Evolutionary conservation across 2,329 filamentous ascomycete genomes (phyloP).

Genomic region (Venturia aucupariae): DNA sequence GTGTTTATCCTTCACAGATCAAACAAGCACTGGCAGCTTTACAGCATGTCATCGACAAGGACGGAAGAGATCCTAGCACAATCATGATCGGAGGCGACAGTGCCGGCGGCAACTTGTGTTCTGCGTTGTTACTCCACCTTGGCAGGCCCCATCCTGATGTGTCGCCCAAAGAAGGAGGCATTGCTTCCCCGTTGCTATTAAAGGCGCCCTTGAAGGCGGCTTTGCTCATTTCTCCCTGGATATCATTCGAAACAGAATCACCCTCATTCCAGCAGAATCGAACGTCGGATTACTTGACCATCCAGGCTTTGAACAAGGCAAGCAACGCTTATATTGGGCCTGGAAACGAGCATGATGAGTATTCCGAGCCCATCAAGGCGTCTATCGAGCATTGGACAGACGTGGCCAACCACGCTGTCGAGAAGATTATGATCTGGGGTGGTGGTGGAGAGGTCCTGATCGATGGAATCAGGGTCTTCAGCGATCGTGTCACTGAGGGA

Average conservation of each 20-base stretch:
- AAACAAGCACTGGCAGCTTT: conserved; percentile 37
- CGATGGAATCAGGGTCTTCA: conserved; percentile 46
- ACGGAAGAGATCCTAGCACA: conserved; percentile 27
- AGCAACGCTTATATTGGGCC: conserved; percentile 9
- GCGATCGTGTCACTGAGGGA: conserved; percentile 36
- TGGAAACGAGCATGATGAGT: conserved; percentile 15
- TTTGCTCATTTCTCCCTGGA: conserved; percentile 10
- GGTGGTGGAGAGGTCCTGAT: conserved; percentile 45
- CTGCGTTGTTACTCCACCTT: conserved; percentile 9
- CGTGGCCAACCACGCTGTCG: conserved; percentile 33
- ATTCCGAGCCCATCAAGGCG: conserved; percentile 6
- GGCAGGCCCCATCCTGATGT: background rate
- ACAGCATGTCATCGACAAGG: conserved; percentile 31
- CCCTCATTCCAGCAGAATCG: conserved; percentile 7
- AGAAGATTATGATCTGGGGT: conserved; percentile 43
- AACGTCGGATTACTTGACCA: conserved; percentile 11
- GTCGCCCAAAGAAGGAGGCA: conserved; percentile 22
- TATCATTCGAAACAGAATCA: conserved; percentile 10
- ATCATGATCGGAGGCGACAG: conserved; percentile 22
- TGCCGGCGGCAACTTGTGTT: conserved; percentile 9
- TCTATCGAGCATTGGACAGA: conserved; percentile 42
- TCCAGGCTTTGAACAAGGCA: conserved; percentile 7
- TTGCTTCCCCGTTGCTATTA: conserved; percentile 24
- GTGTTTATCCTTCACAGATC: conserved; percentile 40
- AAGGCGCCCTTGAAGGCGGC: conserved; percentile 3